A percentile compares a stretch with the other conserved stretches of the same genome.
These are phyloP conservation scores for Cutaneotrichosporon curvatum DNA, from an alignment of 1,284 basidiomycete species.

Conservation along the genomic window DNA sequence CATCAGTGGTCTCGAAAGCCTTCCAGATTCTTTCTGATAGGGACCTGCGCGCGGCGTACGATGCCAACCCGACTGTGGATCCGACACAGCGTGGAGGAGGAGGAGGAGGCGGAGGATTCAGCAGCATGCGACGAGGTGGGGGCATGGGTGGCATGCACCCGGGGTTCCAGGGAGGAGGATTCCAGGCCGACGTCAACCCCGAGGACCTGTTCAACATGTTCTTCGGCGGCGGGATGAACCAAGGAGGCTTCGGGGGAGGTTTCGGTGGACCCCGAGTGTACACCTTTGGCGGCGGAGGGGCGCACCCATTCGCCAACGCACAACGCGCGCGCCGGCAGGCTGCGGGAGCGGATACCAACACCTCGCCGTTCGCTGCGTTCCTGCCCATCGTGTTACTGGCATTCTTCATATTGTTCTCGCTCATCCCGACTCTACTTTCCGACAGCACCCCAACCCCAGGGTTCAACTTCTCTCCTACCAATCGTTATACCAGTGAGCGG, in stretches of 20 bases:
- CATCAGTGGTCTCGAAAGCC: slow-evolving; percentile 90
- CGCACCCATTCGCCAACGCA: background rate
- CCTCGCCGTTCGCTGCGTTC: slow-evolving; percentile 69
- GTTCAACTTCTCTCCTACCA: slow-evolving; percentile 60
- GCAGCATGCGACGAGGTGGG: slow-evolving; percentile 46
- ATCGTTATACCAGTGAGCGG: slow-evolving; percentile 57
- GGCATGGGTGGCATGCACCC: slow-evolving; percentile 35
- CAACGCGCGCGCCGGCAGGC: slow-evolving; percentile 16
- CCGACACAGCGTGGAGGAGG: slow-evolving; percentile 70
- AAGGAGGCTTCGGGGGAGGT: slow-evolving; percentile 43
- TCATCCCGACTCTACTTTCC: slow-evolving; percentile 67
- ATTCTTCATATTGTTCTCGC: slow-evolving; percentile 73
- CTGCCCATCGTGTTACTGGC: slow-evolving; percentile 79
- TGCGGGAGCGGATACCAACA: slow-evolving; percentile 42
- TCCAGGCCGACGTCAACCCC: slow-evolving; percentile 78
- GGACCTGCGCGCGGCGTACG: slow-evolving; percentile 84
- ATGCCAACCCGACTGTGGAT: slow-evolving; percentile 75
- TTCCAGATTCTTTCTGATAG: slow-evolving; percentile 91
- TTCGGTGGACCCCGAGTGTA: slow-evolving; percentile 50
- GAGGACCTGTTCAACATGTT: slow-evolving; percentile 99
- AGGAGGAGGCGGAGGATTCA: slow-evolving; percentile 54
- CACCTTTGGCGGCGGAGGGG: slow-evolving; percentile 44
- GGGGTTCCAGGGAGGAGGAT: slow-evolving; percentile 49
- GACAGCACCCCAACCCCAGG: slow-evolving; percentile 66
- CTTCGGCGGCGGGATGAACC: slow-evolving; percentile 67